A percentile compares a stretch with the other conserved stretches of the same genome.
Conservation (phyloP, 805 yeast species). For the Nakazawaea wickerhamii region DNA sequence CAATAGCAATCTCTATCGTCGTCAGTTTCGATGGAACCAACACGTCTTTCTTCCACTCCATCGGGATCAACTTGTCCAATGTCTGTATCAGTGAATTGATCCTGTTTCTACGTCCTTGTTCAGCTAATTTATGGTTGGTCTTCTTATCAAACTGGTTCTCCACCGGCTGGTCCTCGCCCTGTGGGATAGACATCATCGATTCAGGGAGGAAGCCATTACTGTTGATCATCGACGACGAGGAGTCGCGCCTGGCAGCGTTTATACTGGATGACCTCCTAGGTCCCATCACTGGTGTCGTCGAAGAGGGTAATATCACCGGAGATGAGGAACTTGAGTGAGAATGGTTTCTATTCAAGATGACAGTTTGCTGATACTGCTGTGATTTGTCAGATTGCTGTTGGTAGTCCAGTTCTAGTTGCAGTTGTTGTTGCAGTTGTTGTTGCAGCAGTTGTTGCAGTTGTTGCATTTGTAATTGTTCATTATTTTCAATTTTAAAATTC, state of each 20-base stretch:
- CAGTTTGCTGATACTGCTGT: slow-evolving; percentile 15
- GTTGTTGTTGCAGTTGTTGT: slow-evolving; percentile 8
- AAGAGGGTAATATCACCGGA: slow-evolving; percentile 32
- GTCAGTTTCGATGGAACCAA: slow-evolving; percentile 88
- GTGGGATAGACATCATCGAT: too few relatives aligned
- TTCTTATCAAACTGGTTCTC: slow-evolving; percentile 40
- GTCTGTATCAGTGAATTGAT: slow-evolving; percentile 85
- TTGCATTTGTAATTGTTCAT: slow-evolving; percentile 2
- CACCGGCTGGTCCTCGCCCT: background rate
- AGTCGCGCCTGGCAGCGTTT: slow-evolving; percentile 2
- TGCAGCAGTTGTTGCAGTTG: slow-evolving; percentile 9
- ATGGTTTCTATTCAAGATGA: slow-evolving; percentile 27
- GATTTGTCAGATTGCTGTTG: background rate
- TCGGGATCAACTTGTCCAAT: slow-evolving; percentile 63
- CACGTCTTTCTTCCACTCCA: slow-evolving; percentile 45
- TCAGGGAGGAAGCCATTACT: background rate
- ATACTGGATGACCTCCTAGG: slow-evolving; percentile 17
- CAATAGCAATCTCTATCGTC: slow-evolving; percentile 85
- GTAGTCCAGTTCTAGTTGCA: slow-evolving; percentile 1
- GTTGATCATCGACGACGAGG: slow-evolving; percentile 9
- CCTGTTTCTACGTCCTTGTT: slow-evolving; percentile 91
- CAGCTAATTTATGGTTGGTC: slow-evolving; percentile 85
- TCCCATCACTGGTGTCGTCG: slow-evolving; percentile 21
- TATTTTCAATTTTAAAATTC: too few relatives aligned
- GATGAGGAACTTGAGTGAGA: slow-evolving; percentile 26